Percentiles rank a stretch among this genome's conserved stretches.
These are phyloP conservation scores for Penicillium crystallinum DNA, from an alignment of 495 filamentous ascomycete genomes.

Conservation along the genomic window DNA sequence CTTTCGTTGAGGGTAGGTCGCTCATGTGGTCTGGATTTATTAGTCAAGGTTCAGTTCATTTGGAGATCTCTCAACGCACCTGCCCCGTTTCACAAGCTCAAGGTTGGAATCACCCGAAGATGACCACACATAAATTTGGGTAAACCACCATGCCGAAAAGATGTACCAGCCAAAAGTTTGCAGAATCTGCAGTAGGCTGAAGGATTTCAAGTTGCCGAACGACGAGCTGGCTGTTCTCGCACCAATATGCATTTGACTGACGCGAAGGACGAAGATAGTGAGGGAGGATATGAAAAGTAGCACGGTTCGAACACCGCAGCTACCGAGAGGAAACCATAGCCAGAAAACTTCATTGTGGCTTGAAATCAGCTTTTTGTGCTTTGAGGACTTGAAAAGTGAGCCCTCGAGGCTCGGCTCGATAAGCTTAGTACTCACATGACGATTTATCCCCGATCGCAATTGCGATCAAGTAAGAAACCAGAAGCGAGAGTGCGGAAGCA, in stretches of 20 bases:
- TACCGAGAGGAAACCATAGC: constrained; percentile 80
- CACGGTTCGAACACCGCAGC: constrained; percentile 64
- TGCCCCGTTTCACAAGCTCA: constrained; percentile 62
- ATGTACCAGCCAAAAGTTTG: constrained; percentile 67
- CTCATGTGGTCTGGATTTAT: constrained; percentile 50
- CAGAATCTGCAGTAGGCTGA: constrained; percentile 52
- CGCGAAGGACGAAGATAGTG: constrained; percentile 73
- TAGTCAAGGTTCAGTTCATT: constrained; percentile 2
- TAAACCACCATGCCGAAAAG: constrained; percentile 78
- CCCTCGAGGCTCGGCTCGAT: not conserved
- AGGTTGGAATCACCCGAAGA: constrained; percentile 58
- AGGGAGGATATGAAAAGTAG: constrained; percentile 64
- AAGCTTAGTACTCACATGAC: constrained; percentile 51
- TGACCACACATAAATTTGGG: constrained; percentile 77
- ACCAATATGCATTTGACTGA: constrained; percentile 72
- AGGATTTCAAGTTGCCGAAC: constrained; percentile 54
- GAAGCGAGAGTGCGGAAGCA: constrained; percentile 59
- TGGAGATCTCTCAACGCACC: constrained; percentile 35
- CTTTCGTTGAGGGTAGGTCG: constrained; percentile 81
- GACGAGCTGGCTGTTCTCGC: constrained; percentile 63
- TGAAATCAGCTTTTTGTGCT: constrained; percentile 1
- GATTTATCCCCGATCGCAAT: constrained; percentile 65
- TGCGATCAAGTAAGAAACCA: constrained; percentile 69
- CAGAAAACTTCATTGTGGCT: constrained; percentile 56
- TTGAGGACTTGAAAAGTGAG: not conserved